phyloP scores from a whole-genome alignment of 2,329 filamentous ascomycete genomes.

The Trichophyton verrucosum region DNA sequence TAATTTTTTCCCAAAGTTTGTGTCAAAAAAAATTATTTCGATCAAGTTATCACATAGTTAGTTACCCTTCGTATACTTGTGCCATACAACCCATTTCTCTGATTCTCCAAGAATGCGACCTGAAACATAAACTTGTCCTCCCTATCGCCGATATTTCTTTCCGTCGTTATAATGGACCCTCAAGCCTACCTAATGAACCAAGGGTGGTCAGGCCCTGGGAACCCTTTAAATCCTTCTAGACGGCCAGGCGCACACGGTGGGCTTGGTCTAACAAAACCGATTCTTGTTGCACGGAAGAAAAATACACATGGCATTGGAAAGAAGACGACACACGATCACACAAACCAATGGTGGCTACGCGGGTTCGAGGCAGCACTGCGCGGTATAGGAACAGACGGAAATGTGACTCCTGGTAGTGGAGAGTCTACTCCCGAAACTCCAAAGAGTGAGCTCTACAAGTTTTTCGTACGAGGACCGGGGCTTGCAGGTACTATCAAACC shows the following conservation, averaged over 20 bases:
- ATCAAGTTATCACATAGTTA: neutral
- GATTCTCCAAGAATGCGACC: neutral
- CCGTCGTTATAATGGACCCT: slow-evolving; percentile 50
- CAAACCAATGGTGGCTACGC: slow-evolving; percentile 93
- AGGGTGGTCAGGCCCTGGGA: slow-evolving; percentile 81
- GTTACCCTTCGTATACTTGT: neutral
- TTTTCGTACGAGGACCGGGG: slow-evolving; percentile 71
- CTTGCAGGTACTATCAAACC: slow-evolving; percentile 52
- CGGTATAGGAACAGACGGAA: slow-evolving; percentile 54
- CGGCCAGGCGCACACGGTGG: slow-evolving; percentile 43
- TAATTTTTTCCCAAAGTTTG: too few species aligned
- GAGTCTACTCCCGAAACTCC: slow-evolving; percentile 36
- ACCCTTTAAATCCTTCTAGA: slow-evolving; percentile 63
- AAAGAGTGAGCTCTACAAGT: slow-evolving; percentile 55
- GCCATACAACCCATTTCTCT: neutral
- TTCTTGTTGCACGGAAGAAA: slow-evolving; percentile 70
- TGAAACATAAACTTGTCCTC: neutral
- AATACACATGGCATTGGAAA: slow-evolving; percentile 73
- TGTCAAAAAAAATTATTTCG: too few species aligned
- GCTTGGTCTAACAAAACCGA: slow-evolving; percentile 67
- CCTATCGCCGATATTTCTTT: neutral
- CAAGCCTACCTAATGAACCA: slow-evolving; percentile 69
- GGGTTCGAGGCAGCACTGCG: slow-evolving; percentile 87
- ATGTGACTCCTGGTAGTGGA: slow-evolving; percentile 45
- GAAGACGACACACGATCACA: slow-evolving; percentile 49